phyloP scores from a whole-genome alignment of 2,329 filamentous ascomycete species.

The Polychaeton citri region DNA sequence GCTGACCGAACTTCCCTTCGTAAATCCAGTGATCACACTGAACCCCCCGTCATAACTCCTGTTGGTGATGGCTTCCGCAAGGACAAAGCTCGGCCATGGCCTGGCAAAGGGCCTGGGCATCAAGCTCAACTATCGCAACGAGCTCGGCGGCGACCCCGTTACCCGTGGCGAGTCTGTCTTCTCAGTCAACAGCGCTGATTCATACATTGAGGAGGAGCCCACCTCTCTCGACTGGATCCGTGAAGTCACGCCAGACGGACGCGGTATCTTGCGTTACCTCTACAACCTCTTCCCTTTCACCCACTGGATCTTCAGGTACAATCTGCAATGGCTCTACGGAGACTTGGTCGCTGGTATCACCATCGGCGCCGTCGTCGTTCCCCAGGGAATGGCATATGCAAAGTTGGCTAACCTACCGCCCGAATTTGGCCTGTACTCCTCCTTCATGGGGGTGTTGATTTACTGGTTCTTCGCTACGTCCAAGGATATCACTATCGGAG shows the following conservation, averaged over 20 bases:
- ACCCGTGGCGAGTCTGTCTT: constrained; percentile 68
- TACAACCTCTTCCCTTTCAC: constrained; percentile 72
- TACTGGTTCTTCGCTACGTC: constrained; percentile 99
- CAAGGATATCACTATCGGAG: constrained; percentile 94
- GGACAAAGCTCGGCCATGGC: constrained; percentile 52
- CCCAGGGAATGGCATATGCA: constrained; percentile 93
- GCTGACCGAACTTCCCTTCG: neutral
- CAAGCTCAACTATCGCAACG: constrained; percentile 58
- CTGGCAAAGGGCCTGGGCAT: constrained; percentile 74
- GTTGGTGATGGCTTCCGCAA: constrained; percentile 17
- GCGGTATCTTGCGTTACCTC: constrained; percentile 47
- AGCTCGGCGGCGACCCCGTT: constrained; percentile 44
- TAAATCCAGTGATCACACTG: neutral
- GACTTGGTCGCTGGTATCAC: constrained; percentile 83
- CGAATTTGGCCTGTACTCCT: constrained; percentile 83
- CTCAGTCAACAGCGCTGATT: constrained; percentile 58
- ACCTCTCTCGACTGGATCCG: constrained; percentile 59
- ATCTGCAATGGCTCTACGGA: constrained; percentile 74
- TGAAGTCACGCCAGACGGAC: constrained; percentile 46
- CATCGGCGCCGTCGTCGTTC: constrained; percentile 72
- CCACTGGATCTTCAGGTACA: constrained; percentile 82
- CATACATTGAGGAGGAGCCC: constrained; percentile 73
- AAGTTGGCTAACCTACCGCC: constrained; percentile 64
- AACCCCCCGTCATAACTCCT: constrained; percentile 12
- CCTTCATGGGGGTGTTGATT: constrained; percentile 85